Evolutionary conservation across 495 filamentous ascomycete genomes (phyloP), one percentile per base, ranked within the genome.

Genomic region (Zalerion maritima): DNA sequence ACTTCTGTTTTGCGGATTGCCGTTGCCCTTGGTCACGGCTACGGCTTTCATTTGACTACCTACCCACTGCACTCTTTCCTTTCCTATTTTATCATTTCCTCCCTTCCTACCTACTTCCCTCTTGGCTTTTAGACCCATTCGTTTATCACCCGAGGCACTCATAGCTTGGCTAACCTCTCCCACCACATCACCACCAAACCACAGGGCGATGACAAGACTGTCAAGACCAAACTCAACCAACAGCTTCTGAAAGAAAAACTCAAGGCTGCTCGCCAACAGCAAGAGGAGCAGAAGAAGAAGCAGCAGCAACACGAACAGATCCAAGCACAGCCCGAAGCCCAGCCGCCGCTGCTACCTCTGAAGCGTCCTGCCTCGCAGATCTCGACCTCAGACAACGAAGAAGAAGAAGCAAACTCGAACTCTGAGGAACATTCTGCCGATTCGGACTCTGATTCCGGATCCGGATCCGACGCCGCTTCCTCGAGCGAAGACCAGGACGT

Each of bases 241-340:
- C 52, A 56, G 38, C 58, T 64, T 18, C 56, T 53, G 5, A 59
- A 54, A 31, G 61, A 67, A 42, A 46, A 52, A 17, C 59, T 52
- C 14, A 61, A 54, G 35, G 54, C 57, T 2, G 46, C 46, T 2
- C 45, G 49, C 8, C 54, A 57, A 27, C 40, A 46, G 1, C 42
- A 49, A 17, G 32, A 40, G 26, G 42, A 48, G 30, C 41, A 52
- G 31, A 52, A 50, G 33, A 52, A 60, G 44, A n/a, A n/a, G n/a
- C n/a, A n/a, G n/a, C n/a, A n/a, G n/a, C n/a, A n/a, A n/a, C n/a
- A n/a, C n/a, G n/a, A n/a, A n/a, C n/a, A n/a, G n/a, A n/a, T n/a
- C n/a, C n/a, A n/a, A n/a, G n/a, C n/a, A n/a, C n/a, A n/a, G n/a
- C n/a, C n/a, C n/a, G n/a, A n/a, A n/a, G n/a, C n/a, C n/a, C n/a